Conservation (phyloP, 495 filamentous ascomycete species). For the Bacidia rubella region DNA sequence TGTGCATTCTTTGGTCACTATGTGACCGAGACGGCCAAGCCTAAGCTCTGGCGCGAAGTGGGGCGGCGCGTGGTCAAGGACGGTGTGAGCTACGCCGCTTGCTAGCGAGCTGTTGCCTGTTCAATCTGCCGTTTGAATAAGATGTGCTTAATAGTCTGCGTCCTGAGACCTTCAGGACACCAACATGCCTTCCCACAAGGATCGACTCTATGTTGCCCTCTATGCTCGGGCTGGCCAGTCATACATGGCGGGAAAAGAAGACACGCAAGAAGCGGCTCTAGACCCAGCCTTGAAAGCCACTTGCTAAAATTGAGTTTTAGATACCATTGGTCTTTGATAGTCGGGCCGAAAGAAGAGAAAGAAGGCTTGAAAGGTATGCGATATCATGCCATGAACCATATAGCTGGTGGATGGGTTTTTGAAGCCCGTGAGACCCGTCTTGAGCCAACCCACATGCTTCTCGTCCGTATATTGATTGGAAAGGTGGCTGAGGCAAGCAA, state of each 20-base stretch:
- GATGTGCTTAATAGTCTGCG: too few relatives aligned
- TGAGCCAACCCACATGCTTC: constrained; percentile 22
- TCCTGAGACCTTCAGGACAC: too few relatives aligned
- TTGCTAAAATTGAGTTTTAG: constrained; percentile 2
- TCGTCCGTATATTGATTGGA: constrained; percentile 32
- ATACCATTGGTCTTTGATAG: constrained; percentile 30
- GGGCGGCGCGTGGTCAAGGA: too few relatives aligned
- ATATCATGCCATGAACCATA: constrained; percentile 23
- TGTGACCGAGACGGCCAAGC: too few relatives aligned
- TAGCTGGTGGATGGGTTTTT: constrained; percentile 22
- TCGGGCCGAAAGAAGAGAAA: constrained; percentile 27
- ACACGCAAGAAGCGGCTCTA: constrained; percentile 19
- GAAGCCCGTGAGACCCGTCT: constrained; percentile 20
- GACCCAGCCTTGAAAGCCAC: background rate
- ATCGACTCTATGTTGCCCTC: constrained; percentile 26
- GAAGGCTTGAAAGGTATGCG: constrained; percentile 17
- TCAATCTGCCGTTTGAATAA: too few relatives aligned
- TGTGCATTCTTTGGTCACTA: too few relatives aligned
- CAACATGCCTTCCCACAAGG: constrained; percentile 22
- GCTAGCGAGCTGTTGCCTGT: too few relatives aligned
- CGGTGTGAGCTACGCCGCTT: too few relatives aligned
- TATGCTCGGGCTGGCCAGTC: constrained; percentile 20
- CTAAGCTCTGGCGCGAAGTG: too few relatives aligned
- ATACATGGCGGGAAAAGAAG: constrained; percentile 23
- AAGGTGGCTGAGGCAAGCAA: too few relatives aligned